Evolutionary conservation across 2,329 filamentous ascomycete species (phyloP).

Genomic region (Pseudogymnoascus sp.): DNA sequence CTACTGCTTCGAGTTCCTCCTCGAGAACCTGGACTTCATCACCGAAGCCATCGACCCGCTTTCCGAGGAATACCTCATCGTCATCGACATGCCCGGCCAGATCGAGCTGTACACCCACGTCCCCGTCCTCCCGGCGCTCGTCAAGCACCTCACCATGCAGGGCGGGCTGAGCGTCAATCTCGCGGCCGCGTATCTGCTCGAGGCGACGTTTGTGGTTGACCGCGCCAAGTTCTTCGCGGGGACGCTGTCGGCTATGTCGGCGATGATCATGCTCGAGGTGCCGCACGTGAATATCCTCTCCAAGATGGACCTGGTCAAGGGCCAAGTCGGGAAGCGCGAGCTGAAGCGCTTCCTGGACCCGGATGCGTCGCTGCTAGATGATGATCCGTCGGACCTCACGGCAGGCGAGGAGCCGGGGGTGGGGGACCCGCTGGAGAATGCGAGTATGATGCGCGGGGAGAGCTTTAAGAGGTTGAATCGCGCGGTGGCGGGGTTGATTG

Average conservation of each 20-base stretch:
- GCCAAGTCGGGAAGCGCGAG: constrained; percentile 77
- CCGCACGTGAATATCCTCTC: constrained; percentile 93
- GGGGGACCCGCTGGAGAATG: constrained; percentile 50
- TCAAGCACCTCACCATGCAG: constrained; percentile 68
- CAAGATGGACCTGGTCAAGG: constrained; percentile 96
- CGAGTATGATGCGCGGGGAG: constrained; percentile 69
- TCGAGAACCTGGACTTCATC: constrained; percentile 89
- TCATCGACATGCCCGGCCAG: constrained; percentile 98
- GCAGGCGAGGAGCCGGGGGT: constrained; percentile 38
- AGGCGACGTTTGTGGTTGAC: constrained; percentile 92
- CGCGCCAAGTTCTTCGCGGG: constrained; percentile 96
- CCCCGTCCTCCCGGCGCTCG: constrained; percentile 77
- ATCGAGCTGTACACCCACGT: constrained; percentile 98
- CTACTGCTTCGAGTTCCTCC: constrained; percentile 93
- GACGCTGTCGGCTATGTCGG: constrained; percentile 92
- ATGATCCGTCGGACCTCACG: constrained; percentile 50
- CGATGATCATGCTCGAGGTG: constrained; percentile 97
- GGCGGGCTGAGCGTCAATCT: constrained; percentile 82
- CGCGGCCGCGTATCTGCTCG: constrained; percentile 88
- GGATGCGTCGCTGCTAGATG: constrained; percentile 72
- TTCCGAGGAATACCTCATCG: constrained; percentile 92
- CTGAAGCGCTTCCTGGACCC: constrained; percentile 85
- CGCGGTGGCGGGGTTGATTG: constrained; percentile 84
- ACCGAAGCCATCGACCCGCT: constrained; percentile 75
- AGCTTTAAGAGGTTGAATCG: constrained; percentile 78